Conservation (phyloP, 176 grass and related monocot genomes). For the Ampelocalamus luodianensis region DNA sequence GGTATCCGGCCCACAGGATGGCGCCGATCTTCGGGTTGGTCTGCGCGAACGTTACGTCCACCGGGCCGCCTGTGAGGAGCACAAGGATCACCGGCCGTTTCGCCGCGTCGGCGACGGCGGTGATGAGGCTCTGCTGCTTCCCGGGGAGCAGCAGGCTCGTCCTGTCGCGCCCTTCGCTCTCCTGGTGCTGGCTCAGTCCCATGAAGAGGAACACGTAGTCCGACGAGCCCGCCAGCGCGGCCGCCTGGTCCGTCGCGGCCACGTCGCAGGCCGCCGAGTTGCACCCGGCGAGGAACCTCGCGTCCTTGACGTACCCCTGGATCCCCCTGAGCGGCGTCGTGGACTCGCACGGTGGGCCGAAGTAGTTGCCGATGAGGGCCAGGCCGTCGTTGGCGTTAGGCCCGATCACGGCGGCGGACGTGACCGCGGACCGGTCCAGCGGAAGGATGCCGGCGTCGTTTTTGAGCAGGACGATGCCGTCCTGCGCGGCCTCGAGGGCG, state of each 20-base stretch:
- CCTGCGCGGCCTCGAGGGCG: slow-evolving; percentile 67
- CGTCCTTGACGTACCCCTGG: slow-evolving; percentile 25
- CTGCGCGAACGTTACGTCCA: slow-evolving; percentile 73
- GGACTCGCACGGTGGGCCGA: slow-evolving; percentile 58
- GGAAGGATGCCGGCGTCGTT: slow-evolving; percentile 53
- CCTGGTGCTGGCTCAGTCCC: slow-evolving; percentile 63
- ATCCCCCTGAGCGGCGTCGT: slow-evolving; percentile 46
- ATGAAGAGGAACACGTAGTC: slow-evolving; percentile 65
- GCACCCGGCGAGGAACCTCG: slow-evolving; percentile 56
- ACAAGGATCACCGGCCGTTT: slow-evolving; percentile 64
- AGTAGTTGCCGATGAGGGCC: slow-evolving; percentile 66
- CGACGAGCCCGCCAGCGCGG: not conserved
- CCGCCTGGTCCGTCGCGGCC: slow-evolving; percentile 25
- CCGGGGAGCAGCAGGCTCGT: slow-evolving; percentile 63
- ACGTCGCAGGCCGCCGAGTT: not conserved
- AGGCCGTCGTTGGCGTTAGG: slow-evolving; percentile 59
- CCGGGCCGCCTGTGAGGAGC: slow-evolving; percentile 64
- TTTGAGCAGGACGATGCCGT: slow-evolving; percentile 88
- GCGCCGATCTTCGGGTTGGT: slow-evolving; percentile 50
- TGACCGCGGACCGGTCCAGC: slow-evolving; percentile 14
- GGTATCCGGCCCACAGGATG: slow-evolving; percentile 72
- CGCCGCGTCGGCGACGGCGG: slow-evolving; percentile 49
- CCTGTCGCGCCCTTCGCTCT: slow-evolving; percentile 68
- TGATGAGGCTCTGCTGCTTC: slow-evolving; percentile 65
- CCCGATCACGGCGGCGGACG: slow-evolving; percentile 58